Evolutionary conservation across 306 rosid species (phyloP).

Genomic region (Trifolium dubium): DNA sequence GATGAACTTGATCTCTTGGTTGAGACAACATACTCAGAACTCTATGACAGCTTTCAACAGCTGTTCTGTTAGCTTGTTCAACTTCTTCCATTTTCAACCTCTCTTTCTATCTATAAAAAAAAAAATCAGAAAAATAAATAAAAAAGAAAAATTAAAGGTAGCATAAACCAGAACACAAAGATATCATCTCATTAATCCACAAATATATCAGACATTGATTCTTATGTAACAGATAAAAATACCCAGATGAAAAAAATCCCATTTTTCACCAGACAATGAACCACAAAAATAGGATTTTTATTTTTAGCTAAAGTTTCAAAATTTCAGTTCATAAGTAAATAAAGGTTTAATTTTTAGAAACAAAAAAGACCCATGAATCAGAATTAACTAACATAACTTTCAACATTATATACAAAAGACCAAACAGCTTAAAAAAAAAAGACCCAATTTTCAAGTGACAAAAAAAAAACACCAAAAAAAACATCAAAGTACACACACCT

Average conservation of each 20-base stretch:
- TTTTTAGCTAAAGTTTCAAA: constrained; percentile 38
- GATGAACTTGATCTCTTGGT: constrained; percentile 69
- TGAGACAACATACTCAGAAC: constrained; percentile 69
- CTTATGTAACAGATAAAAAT: constrained; percentile 42
- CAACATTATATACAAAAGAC: constrained; percentile 20
- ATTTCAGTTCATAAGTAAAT: constrained; percentile 26
- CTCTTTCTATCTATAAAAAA: constrained; percentile 25
- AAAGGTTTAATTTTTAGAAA: constrained; percentile 29
- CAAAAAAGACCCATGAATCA: constrained; percentile 44
- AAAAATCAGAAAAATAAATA: background rate
- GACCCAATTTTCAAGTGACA: constrained; percentile 40
- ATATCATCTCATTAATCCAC: constrained; percentile 37
- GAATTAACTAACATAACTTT: constrained; percentile 39
- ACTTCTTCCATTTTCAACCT: constrained; percentile 68
- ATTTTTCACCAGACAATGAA: constrained; percentile 51
- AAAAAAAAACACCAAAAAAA: background rate
- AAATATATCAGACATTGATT: constrained; percentile 48
- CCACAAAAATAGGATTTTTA: constrained; percentile 40
- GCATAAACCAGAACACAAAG: constrained; percentile 38
- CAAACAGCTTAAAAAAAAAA: constrained; percentile 43
- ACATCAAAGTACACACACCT: constrained; percentile 67
- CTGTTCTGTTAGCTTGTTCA: constrained; percentile 83
- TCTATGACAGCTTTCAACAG: constrained; percentile 83
- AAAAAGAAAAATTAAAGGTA: constrained; percentile 20
- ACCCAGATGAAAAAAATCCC: constrained; percentile 53